Base-by-base conservation (phyloP, 805 yeast species). In the Starmerella bombi region DNA sequence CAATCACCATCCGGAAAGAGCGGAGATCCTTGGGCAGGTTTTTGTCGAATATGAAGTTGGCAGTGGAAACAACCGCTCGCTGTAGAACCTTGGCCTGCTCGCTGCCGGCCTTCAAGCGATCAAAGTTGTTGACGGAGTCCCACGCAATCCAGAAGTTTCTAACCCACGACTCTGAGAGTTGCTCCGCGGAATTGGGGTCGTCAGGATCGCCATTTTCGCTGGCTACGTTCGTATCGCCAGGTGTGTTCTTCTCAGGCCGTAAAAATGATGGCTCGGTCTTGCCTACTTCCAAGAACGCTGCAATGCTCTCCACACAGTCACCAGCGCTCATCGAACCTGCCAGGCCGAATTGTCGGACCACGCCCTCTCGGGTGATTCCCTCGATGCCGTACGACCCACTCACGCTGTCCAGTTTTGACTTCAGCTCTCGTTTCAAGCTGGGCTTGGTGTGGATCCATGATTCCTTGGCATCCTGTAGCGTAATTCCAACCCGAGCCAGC, bases 401-500 rank as follows among this genome's bases (percentile, higher is more conserved):
- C 43, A 82, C 80, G 50, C 74, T 75, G 44, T 66, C 70, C 54
- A 91, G 80, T 18, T 82, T 77, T 12, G 66, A 57, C 18, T 79
- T 77, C 19, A 91, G 62, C 45, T 75, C 78, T 42, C 77, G 74
- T 57, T 91, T 93, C 38, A 88, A 66, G 8, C 70, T 69, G 29
- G 81, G 72, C 56, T 84, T 91, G 77, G 88, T 74, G 57, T 88
- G 93, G 20, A 79, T 67, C 97, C 97, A 91, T 41, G 76, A 76
- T 58, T 91, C 94, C 53, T 77, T 80, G 0, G 97, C 91, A n/a
- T 79, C 77, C 5, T 75, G 78, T 36, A 91, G 65, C 0, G 95
- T 78, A 5, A 91, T 79, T 6, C 98, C 98, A 95, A 93, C 91
- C 51, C 80, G 74, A 1, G 98, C 98, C 63, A 91, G 83, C 72